These are phyloP conservation scores for Albifimbria verrucaria DNA, from an alignment of 2,329 filamentous ascomycete genomes.

Conservation along the genomic window DNA sequence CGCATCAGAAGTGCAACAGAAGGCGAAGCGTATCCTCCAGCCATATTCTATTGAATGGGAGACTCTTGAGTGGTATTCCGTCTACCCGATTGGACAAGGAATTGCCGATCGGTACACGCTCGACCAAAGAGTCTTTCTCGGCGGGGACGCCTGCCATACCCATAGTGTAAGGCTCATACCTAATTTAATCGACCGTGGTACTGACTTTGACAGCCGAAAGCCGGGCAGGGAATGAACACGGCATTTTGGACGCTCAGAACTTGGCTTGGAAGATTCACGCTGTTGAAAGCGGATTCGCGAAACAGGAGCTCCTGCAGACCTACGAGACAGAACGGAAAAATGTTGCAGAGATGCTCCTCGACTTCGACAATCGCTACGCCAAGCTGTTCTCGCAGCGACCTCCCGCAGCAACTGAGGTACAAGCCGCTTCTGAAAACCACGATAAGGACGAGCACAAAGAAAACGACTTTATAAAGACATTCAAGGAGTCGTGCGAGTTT, in stretches of 20 bases:
- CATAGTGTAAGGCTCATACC: conserved; percentile 56
- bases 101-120: conserved; percentile 66
- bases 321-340: conserved; percentile 85
- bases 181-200: too few relatives aligned
- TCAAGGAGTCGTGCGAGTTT: conserved; percentile 89
- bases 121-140: conserved; percentile 69
- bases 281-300: conserved; percentile 78
- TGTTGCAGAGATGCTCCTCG: conserved; percentile 77
- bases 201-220: conserved; percentile 60
- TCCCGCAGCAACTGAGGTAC: conserved; percentile 69
- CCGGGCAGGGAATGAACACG: conserved; percentile 78
- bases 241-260: conserved; percentile 81
- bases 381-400: conserved; percentile 81
- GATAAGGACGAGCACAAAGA: conserved; percentile 41
- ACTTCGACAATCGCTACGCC: conserved; percentile 87
- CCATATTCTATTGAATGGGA: conserved; percentile 68
- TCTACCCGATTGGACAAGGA: conserved; percentile 74
- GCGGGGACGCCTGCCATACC: conserved; percentile 76
- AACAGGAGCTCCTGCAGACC: conserved; percentile 71
- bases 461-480: conserved; percentile 82
- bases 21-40: conserved; percentile 61
- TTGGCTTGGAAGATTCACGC: conserved; percentile 95
- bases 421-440: conserved; percentile 52
- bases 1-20: conserved; percentile 59
- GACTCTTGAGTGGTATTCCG: conserved; percentile 69